Evolutionary conservation across 257 asterid genomes (phyloP).

Genomic region (Fraxinus pennsylvanica): DNA sequence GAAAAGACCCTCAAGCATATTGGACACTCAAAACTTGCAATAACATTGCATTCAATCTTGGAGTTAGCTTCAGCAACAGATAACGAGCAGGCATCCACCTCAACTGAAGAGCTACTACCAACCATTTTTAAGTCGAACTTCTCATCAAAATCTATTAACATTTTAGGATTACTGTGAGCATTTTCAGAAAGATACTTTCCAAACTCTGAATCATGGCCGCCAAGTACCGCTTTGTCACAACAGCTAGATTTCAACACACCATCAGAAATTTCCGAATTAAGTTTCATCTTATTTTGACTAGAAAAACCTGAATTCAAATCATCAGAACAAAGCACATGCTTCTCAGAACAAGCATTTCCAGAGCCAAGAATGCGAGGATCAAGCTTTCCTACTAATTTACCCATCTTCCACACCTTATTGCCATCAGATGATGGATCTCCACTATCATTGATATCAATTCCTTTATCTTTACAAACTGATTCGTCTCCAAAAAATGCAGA

Average conservation of each 20-base stretch:
- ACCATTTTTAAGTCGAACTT: neutral
- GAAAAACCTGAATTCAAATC: constrained; percentile 12
- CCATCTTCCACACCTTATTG: neutral
- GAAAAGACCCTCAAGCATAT: constrained; percentile 65
- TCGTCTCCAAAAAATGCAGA: neutral
- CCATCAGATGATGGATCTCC: neutral
- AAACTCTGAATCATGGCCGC: constrained; percentile 1
- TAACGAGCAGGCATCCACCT: neutral
- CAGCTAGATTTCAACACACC: constrained; percentile 28
- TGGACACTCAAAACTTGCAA: constrained; percentile 41
- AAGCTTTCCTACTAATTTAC: neutral
- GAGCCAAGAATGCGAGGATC: neutral
- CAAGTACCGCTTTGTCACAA: constrained; percentile 17
- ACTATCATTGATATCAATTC: neutral
- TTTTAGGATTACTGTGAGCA: too few relatives aligned
- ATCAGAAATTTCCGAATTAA: constrained; percentile 24
- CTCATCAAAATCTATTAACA: too few relatives aligned
- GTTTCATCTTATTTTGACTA: constrained; percentile 21
- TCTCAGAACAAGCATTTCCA: neutral
- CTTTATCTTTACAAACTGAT: neutral
- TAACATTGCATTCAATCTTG: constrained; percentile 21
- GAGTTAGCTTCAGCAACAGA: constrained; percentile 5
- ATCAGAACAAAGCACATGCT: constrained; percentile 7
- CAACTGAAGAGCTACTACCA: constrained; percentile 14
- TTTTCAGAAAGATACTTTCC: too few relatives aligned